Conservation (phyloP, 768 basidiomycete genomes). For the Strobilomyces echinocephalus region DNA sequence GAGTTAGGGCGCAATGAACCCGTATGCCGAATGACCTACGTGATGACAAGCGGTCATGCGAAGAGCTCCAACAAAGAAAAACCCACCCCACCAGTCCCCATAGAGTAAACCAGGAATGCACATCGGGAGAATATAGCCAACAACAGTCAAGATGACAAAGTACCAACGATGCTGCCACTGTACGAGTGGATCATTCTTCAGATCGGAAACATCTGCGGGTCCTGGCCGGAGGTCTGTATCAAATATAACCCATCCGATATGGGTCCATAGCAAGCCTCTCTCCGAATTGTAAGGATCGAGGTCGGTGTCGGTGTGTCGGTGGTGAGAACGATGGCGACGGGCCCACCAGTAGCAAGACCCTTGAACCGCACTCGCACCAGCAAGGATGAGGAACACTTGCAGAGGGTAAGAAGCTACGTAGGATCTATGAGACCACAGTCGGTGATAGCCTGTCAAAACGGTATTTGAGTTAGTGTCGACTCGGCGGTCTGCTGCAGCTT, state of each 20-base stretch:
- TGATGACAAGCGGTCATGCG: constrained; percentile 78
- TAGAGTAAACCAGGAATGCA: constrained; percentile 66
- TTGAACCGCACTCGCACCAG: constrained; percentile 79
- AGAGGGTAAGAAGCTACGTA: constrained; percentile 73
- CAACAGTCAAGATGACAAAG: constrained; percentile 52
- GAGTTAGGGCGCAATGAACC: constrained; percentile 1
- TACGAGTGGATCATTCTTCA: constrained; percentile 63
- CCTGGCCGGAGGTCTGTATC: constrained; percentile 71
- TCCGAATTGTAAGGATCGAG: constrained; percentile 81
- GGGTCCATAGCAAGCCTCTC: constrained; percentile 74
- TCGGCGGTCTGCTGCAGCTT: neutral
- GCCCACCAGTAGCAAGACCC: constrained; percentile 90
- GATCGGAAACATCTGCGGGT: constrained; percentile 65
- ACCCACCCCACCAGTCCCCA: constrained; percentile 73
- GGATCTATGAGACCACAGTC: constrained; percentile 81
- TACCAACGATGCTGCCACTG: constrained; percentile 78
- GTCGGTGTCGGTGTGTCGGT: constrained; percentile 82
- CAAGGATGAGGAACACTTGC: constrained; percentile 64
- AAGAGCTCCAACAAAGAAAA: constrained; percentile 69
- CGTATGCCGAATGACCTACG: constrained; percentile 40
- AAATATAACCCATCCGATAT: constrained; percentile 82
- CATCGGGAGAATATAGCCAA: constrained; percentile 70
- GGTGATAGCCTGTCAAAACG: constrained; percentile 59
- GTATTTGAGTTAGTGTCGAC: constrained; percentile 1
- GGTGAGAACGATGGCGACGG: constrained; percentile 76